Percentiles rank a stretch among this genome's conserved stretches.
phyloP scores from a whole-genome alignment of 1,284 basidiomycete genomes.

The Gymnopus androsaceus region DNA sequence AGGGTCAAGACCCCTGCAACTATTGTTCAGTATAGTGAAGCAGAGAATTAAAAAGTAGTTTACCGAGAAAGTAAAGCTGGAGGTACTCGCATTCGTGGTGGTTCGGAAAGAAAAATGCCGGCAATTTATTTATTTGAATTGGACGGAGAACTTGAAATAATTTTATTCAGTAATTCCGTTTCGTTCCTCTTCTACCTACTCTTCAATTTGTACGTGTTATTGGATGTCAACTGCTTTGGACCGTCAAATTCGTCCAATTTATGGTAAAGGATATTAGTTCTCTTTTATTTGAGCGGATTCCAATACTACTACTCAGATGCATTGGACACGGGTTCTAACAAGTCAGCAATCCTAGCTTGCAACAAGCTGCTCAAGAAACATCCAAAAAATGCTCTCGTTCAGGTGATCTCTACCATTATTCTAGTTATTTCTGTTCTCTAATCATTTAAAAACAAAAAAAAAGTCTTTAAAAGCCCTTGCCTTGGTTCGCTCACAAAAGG shows the following conservation, averaged over 20 bases:
- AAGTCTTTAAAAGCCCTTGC: conserved; percentile 85
- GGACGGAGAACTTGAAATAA: neutral
- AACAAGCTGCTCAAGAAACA: conserved; percentile 84
- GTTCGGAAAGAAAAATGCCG: conserved; percentile 1
- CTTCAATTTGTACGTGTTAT: no score
- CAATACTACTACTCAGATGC: conserved; percentile 61
- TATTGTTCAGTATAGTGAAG: conserved; percentile 11
- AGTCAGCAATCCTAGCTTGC: conserved; percentile 79
- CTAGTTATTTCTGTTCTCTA: conserved; percentile 5
- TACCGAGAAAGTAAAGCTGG: conserved; percentile 57
- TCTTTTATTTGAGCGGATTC: conserved; percentile 1
- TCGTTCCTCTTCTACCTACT: conserved; percentile 15
- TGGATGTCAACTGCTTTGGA: conserved; percentile 62
- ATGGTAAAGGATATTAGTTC: conserved; percentile 59
- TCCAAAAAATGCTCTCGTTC: conserved; percentile 70
- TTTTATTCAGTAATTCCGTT: conserved; percentile 7
- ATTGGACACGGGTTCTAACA: conserved; percentile 81
- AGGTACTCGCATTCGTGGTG: conserved; percentile 19
- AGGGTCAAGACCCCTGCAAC: conserved; percentile 63
- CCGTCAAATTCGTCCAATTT: conserved; percentile 78
- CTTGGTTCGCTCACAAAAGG: conserved; percentile 77
- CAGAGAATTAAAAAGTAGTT: conserved; percentile 19
- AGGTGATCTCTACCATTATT: conserved; percentile 47
- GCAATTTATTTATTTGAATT: neutral
- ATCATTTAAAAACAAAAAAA: conserved; percentile 1